Evolutionary conservation across 805 yeast genomes (phyloP), one percentile per base, ranked within the genome.

Genomic region (Sungouiella blattae): DNA sequence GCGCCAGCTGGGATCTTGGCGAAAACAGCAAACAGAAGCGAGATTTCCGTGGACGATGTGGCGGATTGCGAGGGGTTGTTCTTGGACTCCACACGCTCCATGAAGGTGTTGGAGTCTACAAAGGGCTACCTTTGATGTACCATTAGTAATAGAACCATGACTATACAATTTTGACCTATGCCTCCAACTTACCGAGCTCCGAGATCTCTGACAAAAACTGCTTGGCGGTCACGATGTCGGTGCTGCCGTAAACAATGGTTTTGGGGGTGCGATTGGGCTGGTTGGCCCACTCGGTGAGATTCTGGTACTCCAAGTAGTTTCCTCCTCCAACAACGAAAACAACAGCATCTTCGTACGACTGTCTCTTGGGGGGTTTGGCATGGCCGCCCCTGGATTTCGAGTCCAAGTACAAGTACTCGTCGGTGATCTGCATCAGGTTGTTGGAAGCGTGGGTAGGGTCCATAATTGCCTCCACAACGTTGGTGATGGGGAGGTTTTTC

Each of bases 311-410:
- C 43, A 86, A 65, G 57, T 88, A 93, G 60, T 87, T 89, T 31
- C 98, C 98, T 23, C 98, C 98, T 17, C 98, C 99, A 37, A 93
- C 89, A 34, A 89, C 87, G 58, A 93, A 93, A 14, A 93, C 95
- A 32, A 87, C 66, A 1, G 94, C 78, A 47, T 87, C 93, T 40
- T 78, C 79, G 58, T 86, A 87, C 8, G 81, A 67, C 47, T 82
- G 85, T 53, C 95, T 78, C 58, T 79, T 83, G 25, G 97, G 97
- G 24, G 89, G 91, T 49, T 83, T 80, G 3, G 95, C 80, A 50
- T 83, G 89, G 5, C 94, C 83, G 4, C 98, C 98, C 46, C 98
- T 75, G 2, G 87, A 80, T 49, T 78, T 80, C 18, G 98, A 97
- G 58, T 93, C 97, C 52, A 87, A 84, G 56, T 81, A 91, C 38